Evolutionary conservation across 2,329 filamentous ascomycete genomes (phyloP).

Genomic region (Gyromitra esculenta): DNA sequence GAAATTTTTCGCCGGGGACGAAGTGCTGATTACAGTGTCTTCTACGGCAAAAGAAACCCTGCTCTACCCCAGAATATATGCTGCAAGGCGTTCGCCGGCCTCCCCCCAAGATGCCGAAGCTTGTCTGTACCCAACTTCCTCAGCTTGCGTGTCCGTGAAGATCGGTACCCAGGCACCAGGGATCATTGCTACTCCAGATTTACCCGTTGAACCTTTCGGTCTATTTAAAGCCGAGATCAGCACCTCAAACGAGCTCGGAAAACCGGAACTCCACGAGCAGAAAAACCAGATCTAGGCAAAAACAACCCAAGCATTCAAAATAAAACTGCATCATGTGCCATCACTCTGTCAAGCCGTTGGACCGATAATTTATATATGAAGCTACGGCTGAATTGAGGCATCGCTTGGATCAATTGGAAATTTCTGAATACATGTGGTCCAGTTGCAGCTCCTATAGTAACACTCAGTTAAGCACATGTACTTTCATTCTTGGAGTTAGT

Average conservation of each 20-base stretch:
- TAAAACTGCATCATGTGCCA: slow-evolving; percentile 10
- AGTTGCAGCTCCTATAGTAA: background rate
- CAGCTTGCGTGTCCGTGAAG: background rate
- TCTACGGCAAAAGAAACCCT: background rate
- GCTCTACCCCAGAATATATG: background rate
- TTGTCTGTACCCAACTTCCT: slow-evolving; percentile 5
- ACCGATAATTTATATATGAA: background rate
- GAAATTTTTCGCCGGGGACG: background rate
- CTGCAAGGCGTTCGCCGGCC: background rate
- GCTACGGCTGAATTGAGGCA: background rate
- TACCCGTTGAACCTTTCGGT: slow-evolving; percentile 2
- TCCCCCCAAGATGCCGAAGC: background rate
- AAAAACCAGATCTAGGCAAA: background rate
- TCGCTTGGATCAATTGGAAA: background rate
- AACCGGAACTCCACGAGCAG: slow-evolving; percentile 1
- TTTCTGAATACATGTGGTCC: background rate
- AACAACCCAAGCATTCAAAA: slow-evolving; percentile 25
- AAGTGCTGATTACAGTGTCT: background rate
- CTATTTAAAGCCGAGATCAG: slow-evolving; percentile 24
- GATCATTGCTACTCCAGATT: slow-evolving; percentile 1
- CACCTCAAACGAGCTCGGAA: slow-evolving; percentile 1
- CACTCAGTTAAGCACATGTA: background rate
- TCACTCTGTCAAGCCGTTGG: slow-evolving; percentile 2
- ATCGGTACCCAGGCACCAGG: background rate
- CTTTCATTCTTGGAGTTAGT: background rate